A percentile compares a stretch with the other conserved stretches of the same genome.
Conservation (phyloP, 2,329 filamentous ascomycete genomes). For the Pezicula rhizophila region DNA sequence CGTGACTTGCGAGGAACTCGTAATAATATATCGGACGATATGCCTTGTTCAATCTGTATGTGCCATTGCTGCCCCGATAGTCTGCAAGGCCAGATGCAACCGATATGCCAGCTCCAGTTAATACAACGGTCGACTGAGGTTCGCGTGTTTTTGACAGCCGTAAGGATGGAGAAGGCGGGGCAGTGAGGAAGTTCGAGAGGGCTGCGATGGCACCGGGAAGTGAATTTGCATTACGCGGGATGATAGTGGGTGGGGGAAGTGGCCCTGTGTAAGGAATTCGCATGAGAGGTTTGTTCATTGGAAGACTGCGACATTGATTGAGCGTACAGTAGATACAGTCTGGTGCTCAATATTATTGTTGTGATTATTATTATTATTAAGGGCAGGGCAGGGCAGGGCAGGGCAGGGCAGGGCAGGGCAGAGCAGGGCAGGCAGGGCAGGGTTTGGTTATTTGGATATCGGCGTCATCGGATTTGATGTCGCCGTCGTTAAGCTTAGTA, state of each 20-base stretch:
- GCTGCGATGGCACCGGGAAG: slow-evolving; percentile 70
- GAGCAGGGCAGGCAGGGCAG: neutral
- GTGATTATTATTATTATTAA: no score
- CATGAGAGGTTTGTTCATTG: slow-evolving; percentile 67
- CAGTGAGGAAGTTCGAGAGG: slow-evolving; percentile 68
- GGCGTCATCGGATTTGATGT: neutral
- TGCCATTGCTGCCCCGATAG: slow-evolving; percentile 84
- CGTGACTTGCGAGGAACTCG: slow-evolving; percentile 78
- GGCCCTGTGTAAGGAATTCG: slow-evolving; percentile 88
- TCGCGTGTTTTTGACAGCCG: slow-evolving; percentile 30
- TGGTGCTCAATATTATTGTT: neutral
- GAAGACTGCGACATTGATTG: slow-evolving; percentile 15
- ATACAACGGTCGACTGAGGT: slow-evolving; percentile 46
- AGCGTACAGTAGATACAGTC: slow-evolving; percentile 2
- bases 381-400: neutral
- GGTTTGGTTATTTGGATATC: no score
- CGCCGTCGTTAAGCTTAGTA: no score
- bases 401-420: no score
- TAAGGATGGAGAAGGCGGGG: slow-evolving; percentile 46
- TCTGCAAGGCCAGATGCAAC: slow-evolving; percentile 90
- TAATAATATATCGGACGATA: slow-evolving; percentile 91
- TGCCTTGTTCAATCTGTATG: slow-evolving; percentile 84
- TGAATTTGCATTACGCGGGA: slow-evolving; percentile 66
- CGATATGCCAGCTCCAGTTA: slow-evolving; percentile 85
- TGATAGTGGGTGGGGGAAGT: slow-evolving; percentile 67